phyloP scores from a whole-genome alignment of 805 yeast species.

The Kregervanrija delftensis region DNA sequence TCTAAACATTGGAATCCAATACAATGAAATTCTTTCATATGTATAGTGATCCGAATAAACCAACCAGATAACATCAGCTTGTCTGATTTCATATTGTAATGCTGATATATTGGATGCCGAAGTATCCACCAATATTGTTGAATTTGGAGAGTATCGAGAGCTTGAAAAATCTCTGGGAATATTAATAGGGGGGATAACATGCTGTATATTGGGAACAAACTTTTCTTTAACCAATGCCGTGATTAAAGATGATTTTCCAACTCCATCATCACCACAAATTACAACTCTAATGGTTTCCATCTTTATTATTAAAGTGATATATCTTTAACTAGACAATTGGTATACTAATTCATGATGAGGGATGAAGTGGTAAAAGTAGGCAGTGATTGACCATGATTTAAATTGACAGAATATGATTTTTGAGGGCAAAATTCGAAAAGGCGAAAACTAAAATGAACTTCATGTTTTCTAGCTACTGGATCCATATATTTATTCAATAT shows the following conservation, averaged over 20 bases:
- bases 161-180: slow-evolving; percentile 68
- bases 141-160: slow-evolving; percentile 51
- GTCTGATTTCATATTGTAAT: slow-evolving; percentile 67
- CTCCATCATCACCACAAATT: slow-evolving; percentile 91
- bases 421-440: too few relatives aligned
- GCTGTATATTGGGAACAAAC: slow-evolving; percentile 69
- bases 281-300: slow-evolving; percentile 66
- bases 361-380: too few relatives aligned
- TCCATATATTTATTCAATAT: too few relatives aligned
- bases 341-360: too few relatives aligned
- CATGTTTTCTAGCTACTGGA: too few relatives aligned
- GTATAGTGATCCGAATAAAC: slow-evolving; percentile 92
- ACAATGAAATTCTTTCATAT: slow-evolving; percentile 82
- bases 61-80: slow-evolving; percentile 90
- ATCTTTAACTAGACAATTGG: too few relatives aligned
- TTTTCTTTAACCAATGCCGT: slow-evolving; percentile 77
- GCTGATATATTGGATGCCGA: slow-evolving; percentile 52
- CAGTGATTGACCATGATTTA: too few relatives aligned
- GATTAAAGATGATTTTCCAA: slow-evolving; percentile 76
- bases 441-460: too few relatives aligned
- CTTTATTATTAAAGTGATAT: not conserved
- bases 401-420: too few relatives aligned
- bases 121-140: slow-evolving; percentile 78
- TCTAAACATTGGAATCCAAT: slow-evolving; percentile 92
- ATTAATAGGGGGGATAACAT: slow-evolving; percentile 75